phyloP scores from a whole-genome alignment of 768 basidiomycete species.

The Cystobasidiopsis lactophilus region DNA sequence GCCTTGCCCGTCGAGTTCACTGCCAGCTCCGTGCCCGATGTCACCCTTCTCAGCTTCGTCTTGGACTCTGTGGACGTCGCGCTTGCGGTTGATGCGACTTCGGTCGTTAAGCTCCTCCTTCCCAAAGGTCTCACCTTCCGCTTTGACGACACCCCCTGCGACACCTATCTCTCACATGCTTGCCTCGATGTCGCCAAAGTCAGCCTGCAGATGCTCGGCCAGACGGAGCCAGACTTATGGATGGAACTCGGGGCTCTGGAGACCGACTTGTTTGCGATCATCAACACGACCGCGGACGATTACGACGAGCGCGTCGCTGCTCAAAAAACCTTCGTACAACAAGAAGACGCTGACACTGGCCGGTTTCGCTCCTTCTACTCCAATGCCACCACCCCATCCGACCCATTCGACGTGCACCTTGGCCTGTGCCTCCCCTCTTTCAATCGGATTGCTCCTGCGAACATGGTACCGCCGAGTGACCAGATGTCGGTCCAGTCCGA shows the following conservation, averaged over 20 bases:
- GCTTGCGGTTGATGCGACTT: slow-evolving; percentile 35
- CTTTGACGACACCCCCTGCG: slow-evolving; percentile 52
- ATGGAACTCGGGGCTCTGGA: slow-evolving; percentile 15
- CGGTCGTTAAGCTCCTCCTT: slow-evolving; percentile 33
- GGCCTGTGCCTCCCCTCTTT: no score
- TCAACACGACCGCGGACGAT: slow-evolving; percentile 42
- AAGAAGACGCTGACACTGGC: slow-evolving; percentile 48
- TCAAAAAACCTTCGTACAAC: slow-evolving; percentile 45
- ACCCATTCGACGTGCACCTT: no score
- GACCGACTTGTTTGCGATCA: slow-evolving; percentile 31
- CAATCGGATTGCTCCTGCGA: no score
- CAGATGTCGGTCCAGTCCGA: no score
- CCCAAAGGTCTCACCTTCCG: slow-evolving; percentile 42
- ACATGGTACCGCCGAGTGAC: no score
- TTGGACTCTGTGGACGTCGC: slow-evolving; percentile 36
- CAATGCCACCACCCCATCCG: neutral
- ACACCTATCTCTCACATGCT: slow-evolving; percentile 36
- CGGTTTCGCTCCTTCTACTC: slow-evolving; percentile 15
- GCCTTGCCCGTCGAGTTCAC: slow-evolving; percentile 50
- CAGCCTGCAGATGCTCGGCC: neutral
- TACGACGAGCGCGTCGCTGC: slow-evolving; percentile 32
- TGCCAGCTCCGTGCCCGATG: slow-evolving; percentile 51
- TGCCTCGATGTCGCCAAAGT: slow-evolving; percentile 6
- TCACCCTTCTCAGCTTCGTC: slow-evolving; percentile 59
- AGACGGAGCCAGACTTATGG: no score